Percentiles rank a stretch among this genome's conserved stretches.
Conservation (phyloP, 2,329 filamentous ascomycete species). For the Alternaria sp. region DNA sequence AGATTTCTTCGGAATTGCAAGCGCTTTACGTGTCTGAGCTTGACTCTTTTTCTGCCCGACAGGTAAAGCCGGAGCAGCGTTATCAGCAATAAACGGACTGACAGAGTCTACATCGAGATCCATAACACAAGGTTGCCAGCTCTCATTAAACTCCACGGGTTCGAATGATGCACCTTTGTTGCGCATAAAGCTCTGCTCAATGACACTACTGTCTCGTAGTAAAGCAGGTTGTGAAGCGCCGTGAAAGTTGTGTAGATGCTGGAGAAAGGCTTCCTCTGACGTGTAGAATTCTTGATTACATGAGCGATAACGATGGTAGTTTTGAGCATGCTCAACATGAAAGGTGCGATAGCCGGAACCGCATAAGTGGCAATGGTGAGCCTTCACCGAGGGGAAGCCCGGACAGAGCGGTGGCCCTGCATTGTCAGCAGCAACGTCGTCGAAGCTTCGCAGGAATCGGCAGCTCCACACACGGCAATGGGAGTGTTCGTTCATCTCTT, state of each 20-base stretch:
- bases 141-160: constrained; percentile 47
- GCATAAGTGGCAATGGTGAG: constrained; percentile 49
- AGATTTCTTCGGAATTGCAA: constrained; percentile 29
- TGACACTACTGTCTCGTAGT: constrained; percentile 37
- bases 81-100: constrained; percentile 37
- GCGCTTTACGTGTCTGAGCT: constrained; percentile 19
- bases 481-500: constrained; percentile 45
- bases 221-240: constrained; percentile 40
- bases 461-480: constrained; percentile 50
- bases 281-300: constrained; percentile 49
- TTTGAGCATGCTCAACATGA: constrained; percentile 47
- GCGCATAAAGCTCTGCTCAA: constrained; percentile 49
- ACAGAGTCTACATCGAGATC: constrained; percentile 36
- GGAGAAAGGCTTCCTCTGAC: constrained; percentile 46
- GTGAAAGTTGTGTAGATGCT: constrained; percentile 48
- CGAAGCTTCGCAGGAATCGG: constrained; percentile 46
- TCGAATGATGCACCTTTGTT: constrained; percentile 50
- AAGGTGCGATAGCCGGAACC: constrained; percentile 45
- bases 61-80: not conserved
- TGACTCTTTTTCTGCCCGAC: constrained; percentile 14
- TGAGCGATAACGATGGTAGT: constrained; percentile 45
- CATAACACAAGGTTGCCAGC: constrained; percentile 42
- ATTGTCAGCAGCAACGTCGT: constrained; percentile 47
- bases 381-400: constrained; percentile 47
- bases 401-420: constrained; percentile 44